phyloP scores from a whole-genome alignment of 305 asterid species.

The Striga hermonthica region DNA sequence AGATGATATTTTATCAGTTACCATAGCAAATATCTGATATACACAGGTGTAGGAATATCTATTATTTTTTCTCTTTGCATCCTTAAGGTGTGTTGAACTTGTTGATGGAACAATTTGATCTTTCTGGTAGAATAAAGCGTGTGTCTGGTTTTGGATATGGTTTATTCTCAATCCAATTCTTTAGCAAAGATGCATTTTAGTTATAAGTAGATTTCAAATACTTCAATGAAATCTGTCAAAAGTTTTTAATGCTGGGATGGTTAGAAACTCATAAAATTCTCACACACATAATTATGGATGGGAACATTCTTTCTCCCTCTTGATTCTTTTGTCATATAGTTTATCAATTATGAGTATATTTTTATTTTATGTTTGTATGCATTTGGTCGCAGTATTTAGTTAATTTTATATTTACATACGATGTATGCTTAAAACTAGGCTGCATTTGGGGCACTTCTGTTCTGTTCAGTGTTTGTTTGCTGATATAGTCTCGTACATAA shows the following conservation, averaged over 20 bases:
- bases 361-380: constrained; percentile 5
- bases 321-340: constrained; percentile 4
- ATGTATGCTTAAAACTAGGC: constrained; percentile 7
- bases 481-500: neutral
- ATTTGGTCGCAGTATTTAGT: neutral
- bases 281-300: constrained; percentile 7
- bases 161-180: no score
- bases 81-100: neutral
- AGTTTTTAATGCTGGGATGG: no score
- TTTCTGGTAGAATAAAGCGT: constrained; percentile 17
- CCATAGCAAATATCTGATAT: neutral
- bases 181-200: no score
- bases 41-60: constrained; percentile 3
- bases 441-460: constrained; percentile 7
- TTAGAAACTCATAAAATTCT: no score
- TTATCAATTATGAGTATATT: neutral
- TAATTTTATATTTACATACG: neutral
- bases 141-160: neutral
- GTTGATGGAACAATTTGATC: constrained; percentile 16
- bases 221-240: no score
- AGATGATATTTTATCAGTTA: constrained; percentile 5
- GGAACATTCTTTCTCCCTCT: constrained; percentile 21
- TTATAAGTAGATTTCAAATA: no score
- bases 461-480: neutral
- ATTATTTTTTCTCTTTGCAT: neutral